A percentile compares a stretch with the other conserved stretches of the same genome.
Conservation (phyloP, 352 stramenopile species). For the Phytophthora tubulina region DNA sequence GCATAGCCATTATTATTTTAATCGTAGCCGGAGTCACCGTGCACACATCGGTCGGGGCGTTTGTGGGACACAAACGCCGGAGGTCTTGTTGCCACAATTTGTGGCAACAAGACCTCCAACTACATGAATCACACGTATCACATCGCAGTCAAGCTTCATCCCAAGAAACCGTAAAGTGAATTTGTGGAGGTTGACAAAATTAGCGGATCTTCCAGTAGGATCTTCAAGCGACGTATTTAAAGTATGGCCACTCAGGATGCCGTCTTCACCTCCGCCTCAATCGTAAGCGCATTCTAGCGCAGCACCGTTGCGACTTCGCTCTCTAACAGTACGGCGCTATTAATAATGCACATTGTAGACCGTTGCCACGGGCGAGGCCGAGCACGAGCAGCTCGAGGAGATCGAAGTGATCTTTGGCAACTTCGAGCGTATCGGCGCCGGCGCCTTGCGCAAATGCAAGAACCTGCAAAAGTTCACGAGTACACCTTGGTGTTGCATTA, state of each 20-base stretch:
- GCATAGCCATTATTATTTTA: no score
- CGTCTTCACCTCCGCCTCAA: conserved; percentile 45
- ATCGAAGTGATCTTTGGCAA: conserved; percentile 87
- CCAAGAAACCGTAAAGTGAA: not conserved
- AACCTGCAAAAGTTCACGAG: conserved; percentile 66
- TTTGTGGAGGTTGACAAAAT: not conserved
- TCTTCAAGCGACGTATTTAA: conserved; percentile 26
- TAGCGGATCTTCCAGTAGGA: not conserved
- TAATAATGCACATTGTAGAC: conserved; percentile 38
- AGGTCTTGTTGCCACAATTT: not conserved
- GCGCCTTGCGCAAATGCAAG: conserved; percentile 57
- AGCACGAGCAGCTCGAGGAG: conserved; percentile 72
- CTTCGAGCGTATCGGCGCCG: conserved; percentile 56
- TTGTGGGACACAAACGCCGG: no score
- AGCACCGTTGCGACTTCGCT: not conserved
- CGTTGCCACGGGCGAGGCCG: conserved; percentile 62
- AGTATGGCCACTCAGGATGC: conserved; percentile 4
- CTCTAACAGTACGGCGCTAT: not conserved
- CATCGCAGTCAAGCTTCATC: no score
- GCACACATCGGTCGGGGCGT: no score
- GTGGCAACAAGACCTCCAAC: not conserved
- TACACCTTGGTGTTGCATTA: conserved; percentile 23
- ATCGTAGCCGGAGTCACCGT: no score
- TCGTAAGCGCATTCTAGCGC: conserved; percentile 39
- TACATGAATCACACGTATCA: no score